Percentiles rank a stretch among this genome's conserved stretches.
phyloP scores from a whole-genome alignment of 1,139 yeast species.

The Hemisphaericaspora lyxosophila region DNA sequence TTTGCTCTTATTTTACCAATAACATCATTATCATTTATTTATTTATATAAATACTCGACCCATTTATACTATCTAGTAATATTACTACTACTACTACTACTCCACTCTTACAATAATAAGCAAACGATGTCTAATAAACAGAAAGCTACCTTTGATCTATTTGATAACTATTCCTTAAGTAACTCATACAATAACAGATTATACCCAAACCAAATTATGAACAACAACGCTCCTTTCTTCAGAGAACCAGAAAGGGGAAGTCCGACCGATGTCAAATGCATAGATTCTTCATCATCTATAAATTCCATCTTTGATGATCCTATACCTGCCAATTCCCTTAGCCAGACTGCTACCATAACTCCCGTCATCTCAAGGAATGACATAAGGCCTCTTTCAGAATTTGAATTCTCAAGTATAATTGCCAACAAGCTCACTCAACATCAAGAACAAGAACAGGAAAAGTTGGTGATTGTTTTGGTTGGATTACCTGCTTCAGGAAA shows the following conservation, averaged over 20 bases:
- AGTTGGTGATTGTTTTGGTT: conserved; percentile 39
- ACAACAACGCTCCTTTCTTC: not conserved
- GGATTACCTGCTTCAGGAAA: conserved; percentile 77
- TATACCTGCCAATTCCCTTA: not conserved
- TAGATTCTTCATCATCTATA: conserved; percentile 25
- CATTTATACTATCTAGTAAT: too few relatives aligned
- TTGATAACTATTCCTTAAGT: conserved; percentile 1
- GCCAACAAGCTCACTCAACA: conserved; percentile 10
- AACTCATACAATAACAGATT: not conserved
- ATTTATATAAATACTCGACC: too few relatives aligned
- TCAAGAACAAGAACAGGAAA: conserved; percentile 7
- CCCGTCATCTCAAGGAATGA: conserved; percentile 15
- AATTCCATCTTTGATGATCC: conserved; percentile 27
- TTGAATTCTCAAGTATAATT: conserved; percentile 11
- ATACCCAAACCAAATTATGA: not conserved
- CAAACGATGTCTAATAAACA: conserved; percentile 2
- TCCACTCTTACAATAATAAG: too few relatives aligned
- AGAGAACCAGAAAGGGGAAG: conserved; percentile 1
- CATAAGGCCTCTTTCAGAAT: conserved; percentile 8
- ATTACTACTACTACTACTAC: too few relatives aligned
- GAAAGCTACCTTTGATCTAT: conserved; percentile 6
- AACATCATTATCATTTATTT: not conserved
- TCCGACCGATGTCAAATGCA: conserved; percentile 7
- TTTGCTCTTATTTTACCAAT: too few relatives aligned
- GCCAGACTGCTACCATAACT: conserved; percentile 13